Percentiles rank a stretch among this genome's conserved stretches.
Evolutionary conservation across 805 yeast genomes (phyloP).

Genomic region (Ogataea haglerorum): DNA sequence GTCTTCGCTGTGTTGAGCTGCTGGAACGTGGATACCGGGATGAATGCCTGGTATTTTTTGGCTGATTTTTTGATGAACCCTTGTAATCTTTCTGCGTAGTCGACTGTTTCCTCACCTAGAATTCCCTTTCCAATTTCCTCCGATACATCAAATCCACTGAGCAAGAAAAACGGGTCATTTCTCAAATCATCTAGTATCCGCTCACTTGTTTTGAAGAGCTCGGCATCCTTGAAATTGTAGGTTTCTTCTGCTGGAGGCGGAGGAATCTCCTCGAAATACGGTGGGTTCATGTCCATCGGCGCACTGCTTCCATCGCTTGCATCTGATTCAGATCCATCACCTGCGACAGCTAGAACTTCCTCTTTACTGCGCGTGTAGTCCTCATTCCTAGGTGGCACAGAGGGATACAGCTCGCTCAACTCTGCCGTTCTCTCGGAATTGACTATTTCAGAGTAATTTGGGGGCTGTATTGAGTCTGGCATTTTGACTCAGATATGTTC

Average conservation of each 20-base stretch:
- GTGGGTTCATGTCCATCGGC: constrained; percentile 3
- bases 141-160: constrained; percentile 14
- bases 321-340: constrained; percentile 7
- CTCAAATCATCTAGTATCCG: constrained; percentile 63
- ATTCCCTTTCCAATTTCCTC: constrained; percentile 23
- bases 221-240: constrained; percentile 25
- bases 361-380: constrained; percentile 7
- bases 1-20: constrained; percentile 18
- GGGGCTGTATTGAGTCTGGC: constrained; percentile 12
- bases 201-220: constrained; percentile 58
- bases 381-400: constrained; percentile 6
- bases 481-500: neutral
- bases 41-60: constrained; percentile 27
- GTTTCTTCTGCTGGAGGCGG: constrained; percentile 17
- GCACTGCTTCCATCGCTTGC: neutral
- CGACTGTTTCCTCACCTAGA: constrained; percentile 30
- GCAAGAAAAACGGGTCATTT: constrained; percentile 38
- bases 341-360: constrained; percentile 9
- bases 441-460: constrained; percentile 8
- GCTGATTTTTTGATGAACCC: constrained; percentile 17
- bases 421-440: neutral
- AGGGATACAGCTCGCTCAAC: constrained; percentile 16
- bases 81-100: constrained; percentile 32
- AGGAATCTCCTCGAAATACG: constrained; percentile 14
- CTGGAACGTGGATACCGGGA: constrained; percentile 34